phyloP scores from a whole-genome alignment of 176 grass and related monocot species.

The Pontederia paniculata region DNA sequence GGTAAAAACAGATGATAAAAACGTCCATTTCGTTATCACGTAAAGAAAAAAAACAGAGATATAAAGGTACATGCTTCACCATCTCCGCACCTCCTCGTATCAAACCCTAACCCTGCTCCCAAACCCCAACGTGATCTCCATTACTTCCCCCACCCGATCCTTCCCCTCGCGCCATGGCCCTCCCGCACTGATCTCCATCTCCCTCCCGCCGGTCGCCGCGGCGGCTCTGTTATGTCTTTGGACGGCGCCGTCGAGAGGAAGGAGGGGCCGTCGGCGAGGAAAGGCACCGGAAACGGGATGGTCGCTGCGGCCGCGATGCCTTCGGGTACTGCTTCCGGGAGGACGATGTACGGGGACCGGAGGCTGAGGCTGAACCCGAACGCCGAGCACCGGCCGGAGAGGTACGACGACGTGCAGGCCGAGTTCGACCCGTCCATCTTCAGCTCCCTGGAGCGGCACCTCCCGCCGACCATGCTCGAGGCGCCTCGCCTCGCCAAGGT shows the following conservation, averaged over 20 bases:
- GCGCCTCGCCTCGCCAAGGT: constrained; percentile 47
- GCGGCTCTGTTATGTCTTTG: constrained; percentile 32
- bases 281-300: constrained; percentile 42
- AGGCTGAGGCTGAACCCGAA: constrained; percentile 57
- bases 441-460: constrained; percentile 68
- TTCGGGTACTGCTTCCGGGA: neutral
- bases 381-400: constrained; percentile 46
- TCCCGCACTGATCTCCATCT: neutral
- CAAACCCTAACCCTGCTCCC: neutral
- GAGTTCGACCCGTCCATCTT: constrained; percentile 59
- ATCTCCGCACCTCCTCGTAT: too few species aligned
- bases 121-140: neutral
- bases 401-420: constrained; percentile 45
- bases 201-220: neutral
- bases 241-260: constrained; percentile 38
- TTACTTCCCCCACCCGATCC: neutral
- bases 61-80: too few species aligned
- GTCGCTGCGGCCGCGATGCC: constrained; percentile 7
- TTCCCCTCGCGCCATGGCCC: neutral
- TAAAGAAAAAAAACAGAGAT: too few species aligned
- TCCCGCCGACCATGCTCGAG: constrained; percentile 59
- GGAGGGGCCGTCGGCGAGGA: constrained; percentile 28
- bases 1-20: too few species aligned
- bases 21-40: too few species aligned
- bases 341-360: constrained; percentile 30